phyloP scores from a whole-genome alignment of 805 yeast species.

The Clavispora carvajalis region DNA sequence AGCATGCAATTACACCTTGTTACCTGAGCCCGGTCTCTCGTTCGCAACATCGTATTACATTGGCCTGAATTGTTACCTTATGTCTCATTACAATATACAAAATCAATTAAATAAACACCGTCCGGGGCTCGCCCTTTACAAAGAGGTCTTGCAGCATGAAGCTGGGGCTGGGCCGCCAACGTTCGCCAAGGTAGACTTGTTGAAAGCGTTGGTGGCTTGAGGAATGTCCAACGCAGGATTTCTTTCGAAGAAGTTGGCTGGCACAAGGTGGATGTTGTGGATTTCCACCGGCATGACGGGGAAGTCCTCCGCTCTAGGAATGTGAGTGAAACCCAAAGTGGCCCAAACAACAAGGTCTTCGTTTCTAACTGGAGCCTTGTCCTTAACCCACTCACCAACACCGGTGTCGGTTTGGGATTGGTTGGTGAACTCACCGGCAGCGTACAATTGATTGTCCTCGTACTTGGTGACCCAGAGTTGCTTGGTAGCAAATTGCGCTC shows the following conservation, averaged over 20 bases:
- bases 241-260: slow-evolving; percentile 68
- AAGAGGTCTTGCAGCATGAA: slow-evolving; percentile 34
- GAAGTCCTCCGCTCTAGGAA: slow-evolving; percentile 81
- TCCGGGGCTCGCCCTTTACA: too few species aligned
- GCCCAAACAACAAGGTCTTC: slow-evolving; percentile 78
- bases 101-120: neutral
- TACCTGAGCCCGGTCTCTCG: too few species aligned
- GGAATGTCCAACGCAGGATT: slow-evolving; percentile 80
- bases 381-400: slow-evolving; percentile 64
- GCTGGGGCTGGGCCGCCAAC: slow-evolving; percentile 17
- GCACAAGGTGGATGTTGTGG: slow-evolving; percentile 57
- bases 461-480: slow-evolving; percentile 82
- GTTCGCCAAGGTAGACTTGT: slow-evolving; percentile 49
- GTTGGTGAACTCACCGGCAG: slow-evolving; percentile 85
- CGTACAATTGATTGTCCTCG: slow-evolving; percentile 63
- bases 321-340: slow-evolving; percentile 74
- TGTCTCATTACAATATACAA: neutral
- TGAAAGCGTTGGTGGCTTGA: slow-evolving; percentile 60
- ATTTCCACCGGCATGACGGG: slow-evolving; percentile 88
- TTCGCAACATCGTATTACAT: too few species aligned
- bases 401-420: slow-evolving; percentile 72
- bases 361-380: slow-evolving; percentile 63
- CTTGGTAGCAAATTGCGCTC: slow-evolving; percentile 72
- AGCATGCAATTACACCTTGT: neutral
- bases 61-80: too few species aligned